Conservation (phyloP, 495 filamentous ascomycete species). For the Glarea lozoyensis region DNA sequence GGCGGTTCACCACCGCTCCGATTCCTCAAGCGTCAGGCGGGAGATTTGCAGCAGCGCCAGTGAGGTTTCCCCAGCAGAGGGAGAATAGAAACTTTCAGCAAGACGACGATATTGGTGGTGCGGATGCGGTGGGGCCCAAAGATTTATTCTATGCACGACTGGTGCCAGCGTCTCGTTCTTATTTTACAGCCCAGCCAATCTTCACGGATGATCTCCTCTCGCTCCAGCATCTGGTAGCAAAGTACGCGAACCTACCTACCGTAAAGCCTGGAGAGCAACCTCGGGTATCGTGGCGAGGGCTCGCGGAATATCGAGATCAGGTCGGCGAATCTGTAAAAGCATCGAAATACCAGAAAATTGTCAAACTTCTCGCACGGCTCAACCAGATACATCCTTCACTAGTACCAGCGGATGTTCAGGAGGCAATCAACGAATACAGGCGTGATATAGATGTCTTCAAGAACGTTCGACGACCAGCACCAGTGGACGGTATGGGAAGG, state of each 20-base stretch:
- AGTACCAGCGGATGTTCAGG: constrained; percentile 57
- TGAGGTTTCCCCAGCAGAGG: constrained; percentile 8
- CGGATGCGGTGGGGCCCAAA: background rate
- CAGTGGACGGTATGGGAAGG: constrained; percentile 65
- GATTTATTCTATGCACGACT: constrained; percentile 46
- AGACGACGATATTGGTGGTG: constrained; percentile 4
- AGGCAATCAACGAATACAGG: constrained; percentile 59
- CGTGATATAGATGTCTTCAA: constrained; percentile 64
- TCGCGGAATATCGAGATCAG: constrained; percentile 63
- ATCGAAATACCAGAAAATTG: constrained; percentile 67
- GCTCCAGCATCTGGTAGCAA: constrained; percentile 59
- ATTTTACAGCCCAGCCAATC: constrained; percentile 77
- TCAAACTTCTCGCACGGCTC: constrained; percentile 67
- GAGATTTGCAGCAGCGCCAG: constrained; percentile 16
- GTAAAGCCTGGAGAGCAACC: constrained; percentile 55
- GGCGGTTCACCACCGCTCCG: constrained; percentile 14
- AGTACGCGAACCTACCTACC: constrained; percentile 62
- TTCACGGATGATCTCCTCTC: constrained; percentile 80
- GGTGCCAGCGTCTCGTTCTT: constrained; percentile 77
- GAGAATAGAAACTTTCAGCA: background rate
- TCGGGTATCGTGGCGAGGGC: constrained; percentile 74
- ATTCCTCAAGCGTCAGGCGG: constrained; percentile 3
- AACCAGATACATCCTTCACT: constrained; percentile 78
- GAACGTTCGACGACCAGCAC: constrained; percentile 42
- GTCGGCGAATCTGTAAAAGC: constrained; percentile 70